Conservation (phyloP, 352 stramenopile genomes). For the Globisporangium paroecandrum region DNA sequence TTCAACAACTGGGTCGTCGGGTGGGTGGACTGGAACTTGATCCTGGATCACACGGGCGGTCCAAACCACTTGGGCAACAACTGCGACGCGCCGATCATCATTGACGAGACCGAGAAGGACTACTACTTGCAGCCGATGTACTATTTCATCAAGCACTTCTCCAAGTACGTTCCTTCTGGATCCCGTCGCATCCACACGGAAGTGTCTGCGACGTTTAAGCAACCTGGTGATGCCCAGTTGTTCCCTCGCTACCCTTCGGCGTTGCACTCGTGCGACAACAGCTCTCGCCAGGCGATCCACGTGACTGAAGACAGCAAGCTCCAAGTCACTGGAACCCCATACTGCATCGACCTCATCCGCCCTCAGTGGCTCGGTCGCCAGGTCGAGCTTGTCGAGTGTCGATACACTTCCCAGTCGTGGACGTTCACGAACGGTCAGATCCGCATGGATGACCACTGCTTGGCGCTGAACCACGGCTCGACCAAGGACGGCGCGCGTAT, state of each 20-base stretch:
- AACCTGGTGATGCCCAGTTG: slow-evolving; percentile 61
- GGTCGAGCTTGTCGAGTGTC: slow-evolving; percentile 61
- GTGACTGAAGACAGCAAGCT: slow-evolving; percentile 68
- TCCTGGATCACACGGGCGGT: slow-evolving; percentile 83
- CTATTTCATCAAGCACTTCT: slow-evolving; percentile 91
- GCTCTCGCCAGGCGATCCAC: slow-evolving; percentile 55
- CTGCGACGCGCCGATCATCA: slow-evolving; percentile 78
- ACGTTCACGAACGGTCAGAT: slow-evolving; percentile 54
- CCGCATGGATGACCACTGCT: slow-evolving; percentile 56
- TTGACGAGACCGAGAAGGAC: slow-evolving; percentile 56
- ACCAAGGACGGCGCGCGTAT: slow-evolving; percentile 47
- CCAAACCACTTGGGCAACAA: slow-evolving; percentile 87
- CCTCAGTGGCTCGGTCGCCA: slow-evolving; percentile 52
- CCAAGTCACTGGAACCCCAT: slow-evolving; percentile 52
- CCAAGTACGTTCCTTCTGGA: slow-evolving; percentile 78
- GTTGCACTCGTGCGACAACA: slow-evolving; percentile 61
- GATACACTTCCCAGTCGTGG: slow-evolving; percentile 66
- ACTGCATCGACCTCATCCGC: slow-evolving; percentile 45
- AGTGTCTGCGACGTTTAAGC: slow-evolving; percentile 40
- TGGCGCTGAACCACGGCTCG: slow-evolving; percentile 68
- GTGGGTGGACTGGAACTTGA: slow-evolving; percentile 93
- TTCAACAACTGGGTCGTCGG: slow-evolving; percentile 85
- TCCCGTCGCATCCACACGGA: slow-evolving; percentile 64
- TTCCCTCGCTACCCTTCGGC: slow-evolving; percentile 57
- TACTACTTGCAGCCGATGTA: slow-evolving; percentile 87